A percentile compares a stretch with the other conserved stretches of the same genome.
Conservation (phyloP, 352 stramenopile species). For the Phytophthora macrochlamydospora region DNA sequence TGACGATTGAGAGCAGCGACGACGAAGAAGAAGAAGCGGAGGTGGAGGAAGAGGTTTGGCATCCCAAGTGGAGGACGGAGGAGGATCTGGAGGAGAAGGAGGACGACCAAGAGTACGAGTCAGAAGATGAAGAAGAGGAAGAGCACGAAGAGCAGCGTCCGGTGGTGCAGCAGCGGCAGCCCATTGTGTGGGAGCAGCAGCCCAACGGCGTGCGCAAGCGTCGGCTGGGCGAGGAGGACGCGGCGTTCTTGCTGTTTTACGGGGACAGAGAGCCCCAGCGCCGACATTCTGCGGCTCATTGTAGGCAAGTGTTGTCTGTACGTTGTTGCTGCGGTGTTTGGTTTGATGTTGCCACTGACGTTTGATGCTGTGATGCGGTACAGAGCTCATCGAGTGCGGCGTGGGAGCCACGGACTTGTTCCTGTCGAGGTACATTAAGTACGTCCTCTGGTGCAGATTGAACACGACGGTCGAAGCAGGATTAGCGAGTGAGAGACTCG, state of each 20-base stretch:
- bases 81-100: conserved; percentile 30
- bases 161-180: conserved; percentile 3
- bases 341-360: conserved; percentile 2
- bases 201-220: conserved; percentile 26
- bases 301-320: conserved; percentile 43
- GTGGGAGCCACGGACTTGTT: conserved; percentile 37
- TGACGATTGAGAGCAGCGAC: conserved; percentile 45
- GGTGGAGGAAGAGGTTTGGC: conserved; percentile 14
- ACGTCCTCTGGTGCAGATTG: conserved; percentile 61
- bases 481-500: conserved; percentile 39
- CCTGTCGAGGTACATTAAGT: conserved; percentile 44
- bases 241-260: conserved; percentile 74
- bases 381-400: conserved; percentile 60
- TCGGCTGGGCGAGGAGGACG: conserved; percentile 65
- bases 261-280: conserved; percentile 48
- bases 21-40: conserved; percentile 27
- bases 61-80: conserved; percentile 30
- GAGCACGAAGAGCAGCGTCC: too few species aligned
- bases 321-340: not conserved
- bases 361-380: conserved; percentile 3
- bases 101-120: conserved; percentile 35
- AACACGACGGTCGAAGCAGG: conserved; percentile 42
- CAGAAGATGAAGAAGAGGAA: conserved; percentile 5
- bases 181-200: conserved; percentile 13
- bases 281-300: conserved; percentile 55